Percentiles rank a stretch among this genome's conserved stretches.
Conservation (phyloP, 2,329 filamentous ascomycete species). For the Fusarium fracticaudum region DNA sequence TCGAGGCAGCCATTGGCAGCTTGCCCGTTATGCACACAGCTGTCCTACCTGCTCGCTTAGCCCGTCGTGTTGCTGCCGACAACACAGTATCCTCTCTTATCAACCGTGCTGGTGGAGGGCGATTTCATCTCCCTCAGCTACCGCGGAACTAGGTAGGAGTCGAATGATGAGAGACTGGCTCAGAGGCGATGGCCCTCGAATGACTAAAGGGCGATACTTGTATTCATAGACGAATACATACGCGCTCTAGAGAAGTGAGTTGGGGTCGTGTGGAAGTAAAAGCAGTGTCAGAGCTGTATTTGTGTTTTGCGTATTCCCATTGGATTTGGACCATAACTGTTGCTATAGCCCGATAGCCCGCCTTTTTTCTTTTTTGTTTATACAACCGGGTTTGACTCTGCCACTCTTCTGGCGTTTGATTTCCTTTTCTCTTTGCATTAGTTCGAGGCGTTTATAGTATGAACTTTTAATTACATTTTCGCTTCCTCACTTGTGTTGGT, state of each 20-base stretch:
- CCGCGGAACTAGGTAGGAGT: slow-evolving; percentile 21
- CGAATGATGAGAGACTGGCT: neutral
- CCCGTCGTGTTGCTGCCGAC: slow-evolving; percentile 20
- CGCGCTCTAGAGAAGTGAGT: neutral
- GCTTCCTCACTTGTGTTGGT: slow-evolving; percentile 1
- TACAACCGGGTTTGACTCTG: slow-evolving; percentile 28
- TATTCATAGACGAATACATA: neutral
- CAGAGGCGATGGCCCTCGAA: neutral
- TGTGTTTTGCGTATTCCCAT: slow-evolving; percentile 36
- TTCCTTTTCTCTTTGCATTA: slow-evolving; percentile 39
- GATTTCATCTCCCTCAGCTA: slow-evolving; percentile 41
- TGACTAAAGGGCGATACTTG: neutral
- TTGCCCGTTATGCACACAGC: slow-evolving; percentile 40
- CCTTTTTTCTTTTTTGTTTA: slow-evolving; percentile 26
- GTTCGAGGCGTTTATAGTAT: slow-evolving; percentile 44
- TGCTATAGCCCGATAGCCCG: slow-evolving; percentile 31
- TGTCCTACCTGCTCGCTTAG: slow-evolving; percentile 25
- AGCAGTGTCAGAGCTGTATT: slow-evolving; percentile 6
- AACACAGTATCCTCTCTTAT: slow-evolving; percentile 18
- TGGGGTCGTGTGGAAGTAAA: slow-evolving; percentile 7
- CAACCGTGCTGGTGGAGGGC: slow-evolving; percentile 25
- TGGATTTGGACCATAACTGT: slow-evolving; percentile 20
- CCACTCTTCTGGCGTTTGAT: slow-evolving; percentile 31
- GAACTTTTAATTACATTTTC: slow-evolving; percentile 44
- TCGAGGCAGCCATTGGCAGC: slow-evolving; percentile 35